phyloP scores from a whole-genome alignment of 192 early-diverging fungal species.

The Linnemannia hyalina region DNA sequence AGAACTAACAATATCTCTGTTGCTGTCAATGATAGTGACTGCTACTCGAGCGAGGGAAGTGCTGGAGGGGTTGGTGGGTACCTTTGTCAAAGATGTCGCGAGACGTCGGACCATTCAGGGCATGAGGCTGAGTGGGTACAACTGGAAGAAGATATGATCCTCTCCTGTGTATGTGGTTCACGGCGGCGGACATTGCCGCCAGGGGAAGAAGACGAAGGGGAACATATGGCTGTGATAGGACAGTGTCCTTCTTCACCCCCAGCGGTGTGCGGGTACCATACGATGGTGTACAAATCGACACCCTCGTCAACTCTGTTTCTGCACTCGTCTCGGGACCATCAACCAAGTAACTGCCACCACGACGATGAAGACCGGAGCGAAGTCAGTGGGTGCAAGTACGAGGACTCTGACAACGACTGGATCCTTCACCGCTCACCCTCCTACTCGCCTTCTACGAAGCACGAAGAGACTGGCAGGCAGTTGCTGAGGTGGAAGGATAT shows the following conservation, averaged over 20 bases:
- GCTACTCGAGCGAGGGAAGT: slow-evolving; percentile 18
- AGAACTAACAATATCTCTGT: background rate
- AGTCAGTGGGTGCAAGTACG: slow-evolving; percentile 34
- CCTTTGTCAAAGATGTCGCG: slow-evolving; percentile 36
- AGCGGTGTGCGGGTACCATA: slow-evolving; percentile 41
- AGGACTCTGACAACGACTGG: slow-evolving; percentile 49
- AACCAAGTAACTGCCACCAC: slow-evolving; percentile 22
- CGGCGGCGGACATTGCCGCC: background rate
- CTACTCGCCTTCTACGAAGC: background rate
- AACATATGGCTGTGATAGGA: background rate
- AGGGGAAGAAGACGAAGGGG: background rate
- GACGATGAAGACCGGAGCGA: slow-evolving; percentile 22
- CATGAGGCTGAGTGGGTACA: slow-evolving; percentile 36
- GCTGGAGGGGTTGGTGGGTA: background rate
- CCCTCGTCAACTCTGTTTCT: slow-evolving; percentile 36
- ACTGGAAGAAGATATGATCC: slow-evolving; percentile 1
- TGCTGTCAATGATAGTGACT: slow-evolving; percentile 8
- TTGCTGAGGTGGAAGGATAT: slow-evolving; percentile 44
- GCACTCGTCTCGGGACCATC: slow-evolving; percentile 12
- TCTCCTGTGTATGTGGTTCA: slow-evolving; percentile 34
- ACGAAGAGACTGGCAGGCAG: background rate
- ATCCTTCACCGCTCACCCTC: slow-evolving; percentile 16
- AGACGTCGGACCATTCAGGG: slow-evolving; percentile 24
- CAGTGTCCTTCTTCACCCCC: background rate
- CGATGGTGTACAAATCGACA: slow-evolving; percentile 47